These are phyloP conservation scores for Ogataea siamensis DNA, from an alignment of 805 yeast species.

Conservation along the genomic window DNA sequence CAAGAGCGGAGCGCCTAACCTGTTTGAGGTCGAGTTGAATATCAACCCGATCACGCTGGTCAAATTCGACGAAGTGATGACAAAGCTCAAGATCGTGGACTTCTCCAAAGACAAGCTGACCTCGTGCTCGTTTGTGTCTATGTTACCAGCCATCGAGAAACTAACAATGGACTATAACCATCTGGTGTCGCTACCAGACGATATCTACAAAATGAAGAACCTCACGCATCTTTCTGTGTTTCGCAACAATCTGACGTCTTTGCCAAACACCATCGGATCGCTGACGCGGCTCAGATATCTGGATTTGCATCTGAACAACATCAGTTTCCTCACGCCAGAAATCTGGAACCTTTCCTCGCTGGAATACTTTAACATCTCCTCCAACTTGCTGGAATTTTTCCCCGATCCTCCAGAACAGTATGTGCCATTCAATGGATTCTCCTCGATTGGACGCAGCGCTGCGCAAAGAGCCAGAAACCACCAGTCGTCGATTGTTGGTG, in stretches of 20 bases:
- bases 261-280: constrained; percentile 66
- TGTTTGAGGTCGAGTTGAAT: constrained; percentile 70
- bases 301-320: constrained; percentile 82
- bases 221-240: constrained; percentile 67
- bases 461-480: constrained; percentile 4
- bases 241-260: constrained; percentile 66
- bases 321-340: constrained; percentile 64
- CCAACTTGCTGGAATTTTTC: constrained; percentile 62
- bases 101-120: constrained; percentile 82
- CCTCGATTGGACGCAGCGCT: constrained; percentile 9
- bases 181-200: constrained; percentile 70
- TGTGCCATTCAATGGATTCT: constrained; percentile 9
- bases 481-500: constrained; percentile 1
- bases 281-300: constrained; percentile 59
- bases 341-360: constrained; percentile 63
- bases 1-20: constrained; percentile 56
- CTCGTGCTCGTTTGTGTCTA: constrained; percentile 62
- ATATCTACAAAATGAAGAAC: constrained; percentile 55
- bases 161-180: constrained; percentile 80
- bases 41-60: constrained; percentile 81
- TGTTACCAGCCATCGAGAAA: constrained; percentile 65
- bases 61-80: constrained; percentile 50
- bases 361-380: constrained; percentile 63
- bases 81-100: constrained; percentile 66
- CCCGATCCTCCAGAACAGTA: constrained; percentile 49